Base-by-base conservation (phyloP, 164 flowering plant genomes). In the Vitis rotundifolia region DNA sequence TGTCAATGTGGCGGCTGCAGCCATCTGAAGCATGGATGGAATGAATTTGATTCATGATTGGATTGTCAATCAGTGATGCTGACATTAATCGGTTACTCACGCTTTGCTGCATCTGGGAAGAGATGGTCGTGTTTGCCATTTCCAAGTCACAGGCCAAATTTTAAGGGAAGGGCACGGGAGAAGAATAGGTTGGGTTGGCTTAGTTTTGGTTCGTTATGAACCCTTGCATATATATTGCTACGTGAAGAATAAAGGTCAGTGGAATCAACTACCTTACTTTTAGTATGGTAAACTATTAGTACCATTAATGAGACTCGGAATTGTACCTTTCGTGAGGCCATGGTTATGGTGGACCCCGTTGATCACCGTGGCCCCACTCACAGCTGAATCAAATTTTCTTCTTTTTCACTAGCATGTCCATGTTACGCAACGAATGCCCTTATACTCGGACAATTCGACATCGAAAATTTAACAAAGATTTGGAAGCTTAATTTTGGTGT, bases 1-100 rank as follows among this genome's bases (percentile, higher is more conserved):
- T 85, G 55, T 80, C 79, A 49, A 88, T 68, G 3, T 83, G 82
- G 7, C 84, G 83, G 26, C 44, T 37, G 44, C 44, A 5, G 44
- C 88, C 88, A 66, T 87, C 95, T 0, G 95, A 89, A n/a, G 84
- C 80, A 72, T 91, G 95, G 28, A 88, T 86, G 18, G 72, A 83
- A 69, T 63, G 75, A 59, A 93, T 82, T 68, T 85, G 86, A 75
- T 79, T 88, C 85, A 79, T 76, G 88, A 91, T 81, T 8, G 80
- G 82, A 73, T 61, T 76, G 71, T 91, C 97, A 60, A 88, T 89
- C 0, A 37, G 44, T 6, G 92, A 84, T 2, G 89, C 56, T 1
- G 83, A 84, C 71, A 81, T 28, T 14, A 54, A 74, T 14, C 79
- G 83, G 11, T 79, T 86, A 31, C 72, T 53, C 51, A 73, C 82